phyloP scores from a whole-genome alignment of 2,329 filamentous ascomycete species.

The Calonectria ilicicola region DNA sequence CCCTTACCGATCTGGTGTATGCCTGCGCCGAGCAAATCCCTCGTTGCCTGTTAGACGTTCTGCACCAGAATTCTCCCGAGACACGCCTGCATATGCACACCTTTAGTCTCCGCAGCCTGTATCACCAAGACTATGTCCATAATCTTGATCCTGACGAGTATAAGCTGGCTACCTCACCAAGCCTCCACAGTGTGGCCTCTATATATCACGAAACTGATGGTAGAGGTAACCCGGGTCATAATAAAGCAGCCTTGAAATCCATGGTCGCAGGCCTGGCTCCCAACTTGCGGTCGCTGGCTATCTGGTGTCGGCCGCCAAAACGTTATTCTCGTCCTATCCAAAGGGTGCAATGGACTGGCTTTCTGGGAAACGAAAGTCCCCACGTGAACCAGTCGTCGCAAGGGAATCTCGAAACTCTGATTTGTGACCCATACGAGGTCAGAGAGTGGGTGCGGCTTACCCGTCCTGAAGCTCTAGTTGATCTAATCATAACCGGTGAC shows the following conservation, averaged over 20 bases:
- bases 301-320: background rate
- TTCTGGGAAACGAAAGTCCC: background rate
- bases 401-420: background rate
- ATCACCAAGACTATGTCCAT: background rate
- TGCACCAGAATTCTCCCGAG: slow-evolving; percentile 5
- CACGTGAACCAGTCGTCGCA: background rate
- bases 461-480: background rate
- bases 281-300: background rate
- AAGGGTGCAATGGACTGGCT: background rate
- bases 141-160: slow-evolving; percentile 12
- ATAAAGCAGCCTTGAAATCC: background rate
- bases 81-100: slow-evolving; percentile 19
- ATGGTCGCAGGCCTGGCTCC: background rate
- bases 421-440: background rate
- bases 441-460: background rate
- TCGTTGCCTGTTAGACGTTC: background rate
- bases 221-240: background rate
- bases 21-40: slow-evolving; percentile 11
- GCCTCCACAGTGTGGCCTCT: background rate
- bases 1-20: slow-evolving; percentile 10
- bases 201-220: background rate
- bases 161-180: slow-evolving; percentile 9
- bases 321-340: background rate
- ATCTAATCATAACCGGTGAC: background rate
- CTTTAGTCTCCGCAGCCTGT: slow-evolving; percentile 17